A percentile compares a stretch with the other conserved stretches of the same genome.
These are phyloP conservation scores for Phaeosphaeriaceae sp. DNA, from an alignment of 2,329 filamentous ascomycete species.

Conservation along the genomic window DNA sequence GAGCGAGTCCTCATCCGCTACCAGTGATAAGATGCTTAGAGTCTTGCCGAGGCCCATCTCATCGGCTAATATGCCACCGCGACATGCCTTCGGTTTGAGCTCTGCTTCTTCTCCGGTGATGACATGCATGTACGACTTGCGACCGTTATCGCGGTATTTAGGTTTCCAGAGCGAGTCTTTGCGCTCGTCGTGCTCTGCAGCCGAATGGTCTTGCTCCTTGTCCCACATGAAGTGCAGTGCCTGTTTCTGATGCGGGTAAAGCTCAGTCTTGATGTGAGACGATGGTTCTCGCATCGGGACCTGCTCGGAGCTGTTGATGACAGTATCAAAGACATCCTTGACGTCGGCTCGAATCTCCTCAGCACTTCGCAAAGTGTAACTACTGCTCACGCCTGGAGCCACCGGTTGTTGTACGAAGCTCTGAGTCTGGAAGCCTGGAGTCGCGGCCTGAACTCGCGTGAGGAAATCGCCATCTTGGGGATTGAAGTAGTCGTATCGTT, in stretches of 20 bases:
- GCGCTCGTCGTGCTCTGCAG: conserved; percentile 66
- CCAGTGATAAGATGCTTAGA: conserved; percentile 81
- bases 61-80: conserved; percentile 58
- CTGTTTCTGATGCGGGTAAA: conserved; percentile 89
- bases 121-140: conserved; percentile 77
- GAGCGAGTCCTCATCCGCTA: conserved; percentile 66
- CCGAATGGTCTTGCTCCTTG: conserved; percentile 73
- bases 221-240: conserved; percentile 84
- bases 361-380: conserved; percentile 49
- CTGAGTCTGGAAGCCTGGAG: conserved; percentile 20
- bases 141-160: conserved; percentile 62
- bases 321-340: conserved; percentile 84
- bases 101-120: conserved; percentile 69
- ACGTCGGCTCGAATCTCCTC: conserved; percentile 90
- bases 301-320: conserved; percentile 73
- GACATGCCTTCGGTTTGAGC: conserved; percentile 43
- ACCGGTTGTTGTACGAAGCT: conserved; percentile 2
- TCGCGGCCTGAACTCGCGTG: conserved; percentile 18
- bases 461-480: conserved; percentile 63
- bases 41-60: conserved; percentile 62
- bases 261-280: conserved; percentile 66
- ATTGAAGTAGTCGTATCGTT: conserved; percentile 75
- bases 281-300: conserved; percentile 76
- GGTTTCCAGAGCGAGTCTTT: conserved; percentile 81
- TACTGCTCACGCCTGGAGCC: conserved; percentile 3